Percentiles rank a stretch among this genome's conserved stretches.
Conservation (phyloP, 495 filamentous ascomycete species). For the Aspergillus wentii region DNA sequence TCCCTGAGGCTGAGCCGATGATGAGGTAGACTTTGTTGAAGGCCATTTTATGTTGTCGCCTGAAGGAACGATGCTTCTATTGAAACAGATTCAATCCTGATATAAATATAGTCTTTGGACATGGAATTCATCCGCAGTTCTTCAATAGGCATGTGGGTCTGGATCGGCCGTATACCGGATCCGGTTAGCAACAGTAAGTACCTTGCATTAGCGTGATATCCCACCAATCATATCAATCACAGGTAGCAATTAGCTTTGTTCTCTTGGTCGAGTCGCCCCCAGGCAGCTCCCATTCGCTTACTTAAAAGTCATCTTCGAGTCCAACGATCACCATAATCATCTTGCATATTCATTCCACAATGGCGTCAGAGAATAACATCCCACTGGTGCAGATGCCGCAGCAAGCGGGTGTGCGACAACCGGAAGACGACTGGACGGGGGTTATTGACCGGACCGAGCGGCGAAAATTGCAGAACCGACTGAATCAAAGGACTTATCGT, state of each 20-base stretch:
- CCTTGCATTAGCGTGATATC: constrained; percentile 19
- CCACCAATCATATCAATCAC: no score
- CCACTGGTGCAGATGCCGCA: constrained; percentile 12
- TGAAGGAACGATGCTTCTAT: no score
- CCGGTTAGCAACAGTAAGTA: no score
- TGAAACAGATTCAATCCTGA: background rate
- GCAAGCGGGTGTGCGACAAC: constrained; percentile 3
- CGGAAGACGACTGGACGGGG: constrained; percentile 15
- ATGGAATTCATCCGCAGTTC: background rate
- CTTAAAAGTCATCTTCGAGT: no score
- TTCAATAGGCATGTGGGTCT: background rate
- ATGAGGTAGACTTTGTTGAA: constrained; percentile 13
- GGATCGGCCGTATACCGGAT: no score
- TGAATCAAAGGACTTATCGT: constrained; percentile 14
- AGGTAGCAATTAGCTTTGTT: no score
- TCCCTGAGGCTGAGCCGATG: constrained; percentile 22
- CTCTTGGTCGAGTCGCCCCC: no score
- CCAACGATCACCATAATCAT: no score
- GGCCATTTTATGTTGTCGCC: background rate
- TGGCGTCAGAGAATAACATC: no score
- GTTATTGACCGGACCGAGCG: constrained; percentile 8
- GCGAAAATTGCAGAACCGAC: constrained; percentile 13
- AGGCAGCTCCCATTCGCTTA: no score
- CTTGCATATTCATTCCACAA: no score
- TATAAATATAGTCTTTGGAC: background rate